Evolutionary conservation across 2,329 filamentous ascomycete species (phyloP), one percentile per base, ranked within the genome.

Genomic region (Madurella mycetomatis): DNA sequence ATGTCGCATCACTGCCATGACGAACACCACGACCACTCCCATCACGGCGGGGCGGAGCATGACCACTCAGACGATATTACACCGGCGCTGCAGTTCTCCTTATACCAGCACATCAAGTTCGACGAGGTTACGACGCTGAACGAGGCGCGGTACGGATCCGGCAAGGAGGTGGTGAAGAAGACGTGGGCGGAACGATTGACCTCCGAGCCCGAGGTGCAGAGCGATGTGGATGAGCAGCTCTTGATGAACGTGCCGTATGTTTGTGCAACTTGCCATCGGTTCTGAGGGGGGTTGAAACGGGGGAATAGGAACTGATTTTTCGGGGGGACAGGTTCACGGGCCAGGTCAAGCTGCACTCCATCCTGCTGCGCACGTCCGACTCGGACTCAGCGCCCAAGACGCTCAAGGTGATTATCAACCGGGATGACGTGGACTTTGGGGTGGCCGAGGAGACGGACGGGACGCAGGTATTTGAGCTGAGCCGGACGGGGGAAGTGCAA

Each of bases 51-150:
- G 59, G 73, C 76, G 60, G 73, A 79, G 55, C 91, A 96, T 70
- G 91, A 96, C 71, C 92, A 96, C 73, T 86, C 83, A 45, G 89
- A 97, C 75, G 92, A 97, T 75, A 83, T 96, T 65, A 92, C 89
- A 1, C 94, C 94, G 0, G 92, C 92, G 1, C 78, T 96, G 15
- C 92, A 97, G 72, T 87, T 86, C 64, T 90, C 91, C 41, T 84
- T 99, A 37, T 97, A 96, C 76, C 84, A 89, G 60, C 88, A 96
- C 69, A 91, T 99, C 71, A 84, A 92, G 69, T 96, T 97, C 73
- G 86, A 90, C 72, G 81, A 85, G 30, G 85, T 99, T 59, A 83
- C 78, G 39, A 94, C 92, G 0, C 75, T 96, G 51, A 99, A 99
- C 70, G 94, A 97, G 73, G 77, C 83, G 11, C 70, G 73, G 13